Percentiles rank a stretch among this genome's conserved stretches.
phyloP scores from a whole-genome alignment of 192 early-diverging fungal genomes.

The Phlyctochytrium bullatum region DNA sequence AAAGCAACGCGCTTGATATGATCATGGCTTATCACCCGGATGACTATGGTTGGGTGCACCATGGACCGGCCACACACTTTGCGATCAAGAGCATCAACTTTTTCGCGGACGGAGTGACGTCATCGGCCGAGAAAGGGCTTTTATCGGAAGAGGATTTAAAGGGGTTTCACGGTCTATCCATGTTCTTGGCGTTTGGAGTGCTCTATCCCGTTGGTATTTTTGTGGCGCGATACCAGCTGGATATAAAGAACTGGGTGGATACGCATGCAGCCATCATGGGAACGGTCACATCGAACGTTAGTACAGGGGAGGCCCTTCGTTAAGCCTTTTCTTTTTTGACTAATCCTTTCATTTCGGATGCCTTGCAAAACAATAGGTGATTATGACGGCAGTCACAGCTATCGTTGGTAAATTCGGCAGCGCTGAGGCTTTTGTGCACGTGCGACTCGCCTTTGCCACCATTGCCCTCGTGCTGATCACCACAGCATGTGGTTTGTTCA shows the following conservation, averaged over 20 bases:
- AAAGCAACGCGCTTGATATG: slow-evolving; percentile 14
- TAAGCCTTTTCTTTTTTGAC: slow-evolving; percentile 20
- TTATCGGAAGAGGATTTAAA: slow-evolving; percentile 13
- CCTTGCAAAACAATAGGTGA: slow-evolving; percentile 9
- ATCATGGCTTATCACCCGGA: slow-evolving; percentile 28
- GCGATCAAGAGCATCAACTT: slow-evolving; percentile 23
- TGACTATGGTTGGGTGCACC: slow-evolving; percentile 11
- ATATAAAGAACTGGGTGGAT: slow-evolving; percentile 23
- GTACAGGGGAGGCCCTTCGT: no score
- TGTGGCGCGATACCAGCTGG: slow-evolving; percentile 29
- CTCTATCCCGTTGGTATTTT: slow-evolving; percentile 37
- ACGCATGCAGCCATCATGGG: slow-evolving; percentile 29
- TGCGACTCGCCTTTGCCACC: slow-evolving; percentile 26
- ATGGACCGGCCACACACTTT: slow-evolving; percentile 24
- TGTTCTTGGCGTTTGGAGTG: slow-evolving; percentile 31
- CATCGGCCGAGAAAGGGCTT: background rate
- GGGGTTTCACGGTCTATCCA: slow-evolving; percentile 32
- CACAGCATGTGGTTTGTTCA: background rate
- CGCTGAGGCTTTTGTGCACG: slow-evolving; percentile 11
- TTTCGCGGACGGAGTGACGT: no score
- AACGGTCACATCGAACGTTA: slow-evolving; percentile 28
- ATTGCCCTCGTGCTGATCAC: slow-evolving; percentile 19
- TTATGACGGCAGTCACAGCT: slow-evolving; percentile 31
- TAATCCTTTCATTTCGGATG: no score
- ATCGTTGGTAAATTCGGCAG: slow-evolving; percentile 35